Evolutionary conservation across 352 stramenopile genomes (phyloP), one percentile per base, ranked within the genome.

Genomic region (Globisporangium irregulare): DNA sequence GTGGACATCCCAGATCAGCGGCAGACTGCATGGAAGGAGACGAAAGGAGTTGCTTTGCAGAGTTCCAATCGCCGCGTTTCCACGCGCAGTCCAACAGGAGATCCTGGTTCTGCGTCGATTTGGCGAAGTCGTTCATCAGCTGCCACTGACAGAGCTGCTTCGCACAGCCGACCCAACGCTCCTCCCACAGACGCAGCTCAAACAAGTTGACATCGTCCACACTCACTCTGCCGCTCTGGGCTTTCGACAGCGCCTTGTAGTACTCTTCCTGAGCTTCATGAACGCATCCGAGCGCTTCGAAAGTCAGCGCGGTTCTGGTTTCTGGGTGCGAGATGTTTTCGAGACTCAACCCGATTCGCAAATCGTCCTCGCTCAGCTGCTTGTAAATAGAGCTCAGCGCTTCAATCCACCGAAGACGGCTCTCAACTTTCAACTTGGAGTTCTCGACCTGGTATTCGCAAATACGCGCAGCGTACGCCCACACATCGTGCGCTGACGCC

Each of bases 111-210:
- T 97, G 86, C 36, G 93, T 96, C 38, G 89, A 82, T 67, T 95
- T 94, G 12, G 90, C 91, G 73, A 97, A 98, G 59, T 97, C 89
- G 69, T 95, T 90, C 85, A 98, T 93, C 8, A 97, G 79, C 65
- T 94, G 85, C 93, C 93, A 98, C 70, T 98, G 90, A 24, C 89
- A 96, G 38, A 98, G 71, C 62, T 98, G 88, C 75, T 96, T 93
- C 1, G 90, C 90, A 68, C 89, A 97, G 2, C 87, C 92, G 38
- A 98, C 89, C 93, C 93, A 98, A 29, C 90, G 82, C 51, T 96
- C 84, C 69, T 97, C 86, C 89, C 91, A 96, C 27, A 95, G 68
- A 14, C 89, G 77, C 5, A 96, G 62, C 75, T 97, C 91, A 60
- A 96, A 95, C 22, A 92, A 54, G 68, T 88, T 97, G 8, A 93